Evolutionary conservation across 805 yeast species (phyloP).

Genomic region (Monosporozyma aerobia): DNA sequence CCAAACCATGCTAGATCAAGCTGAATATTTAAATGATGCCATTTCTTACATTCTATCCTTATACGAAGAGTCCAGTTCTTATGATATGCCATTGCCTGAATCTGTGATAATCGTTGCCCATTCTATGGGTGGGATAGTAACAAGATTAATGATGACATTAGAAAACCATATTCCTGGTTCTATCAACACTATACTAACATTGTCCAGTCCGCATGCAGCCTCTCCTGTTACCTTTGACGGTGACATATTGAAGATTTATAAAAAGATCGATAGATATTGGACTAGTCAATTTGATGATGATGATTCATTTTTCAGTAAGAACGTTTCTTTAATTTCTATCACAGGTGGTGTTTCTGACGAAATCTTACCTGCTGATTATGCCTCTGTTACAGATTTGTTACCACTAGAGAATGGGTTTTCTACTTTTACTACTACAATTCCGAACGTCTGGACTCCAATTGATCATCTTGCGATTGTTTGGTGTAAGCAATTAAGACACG

Average conservation of each 20-base stretch:
- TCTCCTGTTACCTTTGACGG: constrained; percentile 93
- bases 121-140: constrained; percentile 97
- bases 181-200: constrained; percentile 73
- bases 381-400: constrained; percentile 59
- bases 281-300: constrained; percentile 41
- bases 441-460: constrained; percentile 85
- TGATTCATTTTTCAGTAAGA: constrained; percentile 20
- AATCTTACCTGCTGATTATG: constrained; percentile 83
- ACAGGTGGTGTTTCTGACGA: constrained; percentile 82
- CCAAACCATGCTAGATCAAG: constrained; percentile 83
- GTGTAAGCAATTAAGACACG: constrained; percentile 80
- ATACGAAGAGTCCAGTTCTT: constrained; percentile 33
- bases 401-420: constrained; percentile 75
- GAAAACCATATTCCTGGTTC: constrained; percentile 66
- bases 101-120: constrained; percentile 81
- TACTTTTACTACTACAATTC: constrained; percentile 76
- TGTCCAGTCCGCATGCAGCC: constrained; percentile 86
- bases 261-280: constrained; percentile 76
- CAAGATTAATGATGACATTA: constrained; percentile 72
- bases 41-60: constrained; percentile 62
- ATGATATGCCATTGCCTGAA: constrained; percentile 33
- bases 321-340: constrained; percentile 69
- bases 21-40: constrained; percentile 87
- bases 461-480: constrained; percentile 94
- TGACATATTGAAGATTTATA: constrained; percentile 66